Conservation (phyloP, 345 rosid species). For the Arabidopsis arenosa region DNA sequence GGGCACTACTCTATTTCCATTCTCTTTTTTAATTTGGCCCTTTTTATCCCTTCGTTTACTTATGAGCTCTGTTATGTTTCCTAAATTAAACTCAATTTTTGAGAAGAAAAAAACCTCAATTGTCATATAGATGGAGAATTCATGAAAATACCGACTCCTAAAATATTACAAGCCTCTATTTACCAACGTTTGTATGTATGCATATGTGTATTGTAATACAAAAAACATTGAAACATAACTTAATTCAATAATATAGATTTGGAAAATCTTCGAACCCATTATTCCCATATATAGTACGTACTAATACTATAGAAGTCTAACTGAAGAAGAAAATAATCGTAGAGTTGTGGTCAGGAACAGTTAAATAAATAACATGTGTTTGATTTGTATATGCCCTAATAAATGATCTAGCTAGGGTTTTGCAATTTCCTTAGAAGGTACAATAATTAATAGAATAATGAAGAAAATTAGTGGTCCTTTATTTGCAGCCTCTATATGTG, state of each 20-base stretch:
- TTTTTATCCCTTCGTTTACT: conserved; percentile 24
- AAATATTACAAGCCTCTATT: not conserved
- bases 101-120: not conserved
- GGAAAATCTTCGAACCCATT: conserved; percentile 18
- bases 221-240: not conserved
- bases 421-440: conserved; percentile 29
- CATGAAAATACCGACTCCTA: not conserved
- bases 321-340: conserved; percentile 18
- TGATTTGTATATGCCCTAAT: conserved; percentile 29
- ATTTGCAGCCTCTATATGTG: conserved; percentile 32
- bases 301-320: conserved; percentile 25
- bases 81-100: conserved; percentile 18
- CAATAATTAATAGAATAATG: conserved; percentile 36
- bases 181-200: not conserved
- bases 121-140: conserved; percentile 14
- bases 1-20: conserved; percentile 40
- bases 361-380: conserved; percentile 3
- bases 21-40: not conserved
- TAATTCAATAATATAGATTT: conserved; percentile 1
- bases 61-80: conserved; percentile 8
- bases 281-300: conserved; percentile 5
- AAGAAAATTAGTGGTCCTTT: conserved; percentile 41
- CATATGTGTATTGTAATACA: conserved; percentile 12
- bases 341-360: conserved; percentile 23
- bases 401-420: conserved; percentile 36